Evolutionary conservation across 768 basidiomycete genomes (phyloP), one percentile per base, ranked within the genome.

Genomic region (Tylopilus subfusipes): DNA sequence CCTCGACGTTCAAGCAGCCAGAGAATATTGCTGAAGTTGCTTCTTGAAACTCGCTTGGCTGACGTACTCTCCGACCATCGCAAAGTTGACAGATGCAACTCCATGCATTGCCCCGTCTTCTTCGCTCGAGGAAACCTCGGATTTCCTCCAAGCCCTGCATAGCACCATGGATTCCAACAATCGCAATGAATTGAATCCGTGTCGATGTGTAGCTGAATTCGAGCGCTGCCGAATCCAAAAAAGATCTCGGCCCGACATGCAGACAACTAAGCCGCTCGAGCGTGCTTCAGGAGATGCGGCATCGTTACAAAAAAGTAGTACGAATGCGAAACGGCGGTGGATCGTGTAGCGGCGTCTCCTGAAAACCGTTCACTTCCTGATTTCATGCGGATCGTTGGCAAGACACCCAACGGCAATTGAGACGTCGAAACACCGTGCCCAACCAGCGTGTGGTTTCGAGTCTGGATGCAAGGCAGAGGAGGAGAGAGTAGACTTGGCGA

Each of bases 301-400:
- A 38, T 18, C 7, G 10, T 36, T 34, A 14, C 33, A 34, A 34
- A 34, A 10, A n/a, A n/a, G n/a, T n/a, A 14, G 34, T 36, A 38
- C 19, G 36, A 38, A 18, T 18, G 36, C 36, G 18, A 38, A 38
- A 5, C n/a, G 14, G 5, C 14, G 33, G 16, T 18, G 34, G 16
- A 36, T 18, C 34, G 16, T 6, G n/a, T 5, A 18, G 6, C 22
- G 36, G 22, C 13, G 27, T 21, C 36, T 46, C 30, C 30, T 12
- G 13, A 4, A 24, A 14, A 11, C 4, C n/a, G n/a, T 18, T 11
- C 13, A 9, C 59, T 59, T 61, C 53, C 7, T 46, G 47, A 30
- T 45, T 45, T 59, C 58, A 45, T 45, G 19, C 13, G 38, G n/a
- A 30, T 36, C 47, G 22, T 45, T 18, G 52, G n/a, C 52, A 55